phyloP scores from a whole-genome alignment of 768 basidiomycete species.

The Porpolomopsis calyptriformis region DNA sequence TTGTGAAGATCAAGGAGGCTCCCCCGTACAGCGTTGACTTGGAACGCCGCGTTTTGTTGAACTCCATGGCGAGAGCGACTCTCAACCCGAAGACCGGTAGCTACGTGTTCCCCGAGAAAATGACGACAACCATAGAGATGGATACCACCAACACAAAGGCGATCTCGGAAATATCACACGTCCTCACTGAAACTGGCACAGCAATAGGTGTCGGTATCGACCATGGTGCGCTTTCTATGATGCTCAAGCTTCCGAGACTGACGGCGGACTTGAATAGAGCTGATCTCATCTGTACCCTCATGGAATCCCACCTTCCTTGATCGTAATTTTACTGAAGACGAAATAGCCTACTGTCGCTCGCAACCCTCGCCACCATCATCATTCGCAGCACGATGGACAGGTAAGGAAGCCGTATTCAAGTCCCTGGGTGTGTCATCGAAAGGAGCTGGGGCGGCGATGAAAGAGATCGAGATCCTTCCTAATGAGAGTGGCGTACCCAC shows the following conservation, averaged over 20 bases:
- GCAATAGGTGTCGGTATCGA: conserved; percentile 79
- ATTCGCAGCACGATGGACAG: conserved; percentile 94
- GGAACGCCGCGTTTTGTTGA: conserved; percentile 79
- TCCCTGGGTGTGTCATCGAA: conserved; percentile 81
- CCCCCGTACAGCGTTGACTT: conserved; percentile 83
- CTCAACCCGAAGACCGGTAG: conserved; percentile 78
- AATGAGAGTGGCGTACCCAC: conserved; percentile 68
- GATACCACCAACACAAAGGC: conserved; percentile 62
- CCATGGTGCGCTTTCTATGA: conserved; percentile 50
- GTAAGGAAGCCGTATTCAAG: conserved; percentile 97
- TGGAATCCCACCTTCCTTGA: conserved; percentile 77
- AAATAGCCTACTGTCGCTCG: conserved; percentile 75
- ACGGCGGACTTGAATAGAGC: conserved; percentile 36
- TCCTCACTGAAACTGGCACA: conserved; percentile 21
- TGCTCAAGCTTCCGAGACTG: conserved; percentile 3
- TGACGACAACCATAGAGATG: conserved; percentile 39
- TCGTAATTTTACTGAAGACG: conserved; percentile 88
- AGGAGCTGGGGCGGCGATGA: conserved; percentile 91
- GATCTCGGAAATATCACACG: conserved; percentile 38
- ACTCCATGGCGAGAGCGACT: conserved; percentile 81
- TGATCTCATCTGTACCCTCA: conserved; percentile 87
- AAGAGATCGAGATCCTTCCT: conserved; percentile 92
- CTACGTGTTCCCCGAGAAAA: conserved; percentile 65
- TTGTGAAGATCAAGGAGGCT: conserved; percentile 90
- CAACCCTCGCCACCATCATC: conserved; percentile 84